Evolutionary conservation across 176 grass and related monocot species (phyloP).

Genomic region (Triticum aestivum): DNA sequence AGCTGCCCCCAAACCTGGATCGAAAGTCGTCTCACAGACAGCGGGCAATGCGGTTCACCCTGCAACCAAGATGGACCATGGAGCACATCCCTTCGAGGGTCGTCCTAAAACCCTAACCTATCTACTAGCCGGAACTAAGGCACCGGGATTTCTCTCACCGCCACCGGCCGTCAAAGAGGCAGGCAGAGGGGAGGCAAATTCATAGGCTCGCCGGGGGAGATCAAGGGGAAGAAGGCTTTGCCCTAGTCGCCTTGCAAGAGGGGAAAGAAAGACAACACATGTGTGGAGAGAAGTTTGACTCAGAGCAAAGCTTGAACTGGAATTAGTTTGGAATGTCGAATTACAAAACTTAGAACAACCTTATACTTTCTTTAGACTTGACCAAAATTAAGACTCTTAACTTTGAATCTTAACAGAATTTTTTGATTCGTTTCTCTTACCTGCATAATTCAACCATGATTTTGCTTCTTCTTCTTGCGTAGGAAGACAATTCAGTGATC

Average conservation of each 20-base stretch:
- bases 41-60: background rate
- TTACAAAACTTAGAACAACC: background rate
- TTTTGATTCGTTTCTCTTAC: background rate
- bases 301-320: background rate
- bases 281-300: background rate
- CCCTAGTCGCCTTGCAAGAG: too few species aligned
- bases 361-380: background rate
- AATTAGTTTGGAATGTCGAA: background rate
- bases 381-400: background rate
- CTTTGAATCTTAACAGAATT: constrained; percentile 35
- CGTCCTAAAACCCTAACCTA: too few species aligned
- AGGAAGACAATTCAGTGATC: background rate
- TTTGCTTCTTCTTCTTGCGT: background rate
- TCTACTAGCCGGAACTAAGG: too few species aligned
- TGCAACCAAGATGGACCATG: background rate
- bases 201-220: too few species aligned
- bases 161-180: too few species aligned
- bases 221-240: too few species aligned
- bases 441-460: background rate
- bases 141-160: too few species aligned
- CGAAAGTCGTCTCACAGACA: background rate
- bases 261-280: too few species aligned
- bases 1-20: background rate
- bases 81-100: background rate
- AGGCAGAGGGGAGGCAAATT: too few species aligned